Percentiles rank a stretch among this genome's conserved stretches.
phyloP scores from a whole-genome alignment of 2,329 filamentous ascomycete genomes.

The Colletotrichum phormii region DNA sequence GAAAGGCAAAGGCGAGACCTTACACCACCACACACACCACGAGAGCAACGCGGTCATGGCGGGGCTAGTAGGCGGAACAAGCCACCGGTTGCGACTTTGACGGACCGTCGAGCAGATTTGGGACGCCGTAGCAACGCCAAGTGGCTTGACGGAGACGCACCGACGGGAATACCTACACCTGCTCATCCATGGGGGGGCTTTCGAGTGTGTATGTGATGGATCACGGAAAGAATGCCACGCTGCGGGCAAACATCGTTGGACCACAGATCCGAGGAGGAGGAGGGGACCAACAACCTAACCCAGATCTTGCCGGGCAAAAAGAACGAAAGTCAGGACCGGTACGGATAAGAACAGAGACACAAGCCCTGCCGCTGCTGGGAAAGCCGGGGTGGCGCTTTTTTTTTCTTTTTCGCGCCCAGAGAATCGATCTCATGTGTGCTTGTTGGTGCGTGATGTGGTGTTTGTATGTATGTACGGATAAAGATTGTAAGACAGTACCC shows the following conservation, averaged over 20 bases:
- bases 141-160: conserved; percentile 16
- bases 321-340: too few species aligned
- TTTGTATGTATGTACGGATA: too few species aligned
- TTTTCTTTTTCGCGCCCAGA: too few species aligned
- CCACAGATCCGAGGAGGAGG: background rate
- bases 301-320: too few species aligned
- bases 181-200: background rate
- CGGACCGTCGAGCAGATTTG: background rate
- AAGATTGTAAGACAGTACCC: conserved; percentile 12
- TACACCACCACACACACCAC: background rate
- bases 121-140: conserved; percentile 2
- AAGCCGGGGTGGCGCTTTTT: background rate
- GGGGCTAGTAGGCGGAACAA: conserved; percentile 5
- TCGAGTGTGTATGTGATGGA: conserved; percentile 11
- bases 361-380: conserved; percentile 5
- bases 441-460: too few species aligned
- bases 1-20: background rate
- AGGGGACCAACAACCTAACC: background rate
- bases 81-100: conserved; percentile 22
- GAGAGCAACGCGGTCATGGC: conserved; percentile 28
- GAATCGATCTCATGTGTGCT: too few species aligned
- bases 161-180: conserved; percentile 12
- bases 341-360: background rate
- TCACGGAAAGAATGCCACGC: conserved; percentile 4
- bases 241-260: background rate